These are phyloP conservation scores for Metschnikowia peoriensis DNA, from an alignment of 805 yeast species.

Conservation along the genomic window DNA sequence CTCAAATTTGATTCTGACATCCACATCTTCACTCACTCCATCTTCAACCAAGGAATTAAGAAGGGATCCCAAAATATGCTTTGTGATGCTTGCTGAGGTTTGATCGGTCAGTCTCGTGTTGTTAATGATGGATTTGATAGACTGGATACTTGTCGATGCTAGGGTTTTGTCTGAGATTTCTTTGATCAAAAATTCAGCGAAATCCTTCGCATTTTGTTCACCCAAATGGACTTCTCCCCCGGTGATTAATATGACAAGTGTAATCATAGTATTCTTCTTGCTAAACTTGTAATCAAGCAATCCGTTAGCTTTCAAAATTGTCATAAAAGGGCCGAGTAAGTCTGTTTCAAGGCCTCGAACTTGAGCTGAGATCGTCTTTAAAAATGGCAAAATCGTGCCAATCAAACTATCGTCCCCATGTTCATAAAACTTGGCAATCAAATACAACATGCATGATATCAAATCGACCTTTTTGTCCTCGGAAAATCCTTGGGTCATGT, in stretches of 20 bases:
- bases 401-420: slow-evolving; percentile 36
- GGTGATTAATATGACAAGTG: slow-evolving; percentile 35
- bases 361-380: slow-evolving; percentile 34
- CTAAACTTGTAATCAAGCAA: neutral
- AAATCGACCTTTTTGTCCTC: slow-evolving; percentile 63
- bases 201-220: slow-evolving; percentile 21
- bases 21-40: slow-evolving; percentile 19
- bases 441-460: slow-evolving; percentile 63
- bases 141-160: slow-evolving; percentile 45
- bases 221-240: slow-evolving; percentile 30
- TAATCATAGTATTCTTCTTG: slow-evolving; percentile 30
- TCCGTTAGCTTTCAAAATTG: slow-evolving; percentile 6
- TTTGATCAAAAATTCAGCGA: slow-evolving; percentile 25
- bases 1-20: slow-evolving; percentile 43
- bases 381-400: slow-evolving; percentile 48
- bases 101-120: slow-evolving; percentile 23
- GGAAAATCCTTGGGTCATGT: slow-evolving; percentile 65
- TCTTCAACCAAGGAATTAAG: slow-evolving; percentile 19
- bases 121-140: slow-evolving; percentile 57
- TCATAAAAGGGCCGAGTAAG: slow-evolving; percentile 27
- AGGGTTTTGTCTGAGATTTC: slow-evolving; percentile 23
- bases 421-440: slow-evolving; percentile 57
- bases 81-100: slow-evolving; percentile 41
- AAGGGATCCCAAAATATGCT: slow-evolving; percentile 47
- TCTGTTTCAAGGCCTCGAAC: slow-evolving; percentile 15